phyloP scores from a whole-genome alignment of 1,284 basidiomycete species.

The Phlebopus sp. region DNA sequence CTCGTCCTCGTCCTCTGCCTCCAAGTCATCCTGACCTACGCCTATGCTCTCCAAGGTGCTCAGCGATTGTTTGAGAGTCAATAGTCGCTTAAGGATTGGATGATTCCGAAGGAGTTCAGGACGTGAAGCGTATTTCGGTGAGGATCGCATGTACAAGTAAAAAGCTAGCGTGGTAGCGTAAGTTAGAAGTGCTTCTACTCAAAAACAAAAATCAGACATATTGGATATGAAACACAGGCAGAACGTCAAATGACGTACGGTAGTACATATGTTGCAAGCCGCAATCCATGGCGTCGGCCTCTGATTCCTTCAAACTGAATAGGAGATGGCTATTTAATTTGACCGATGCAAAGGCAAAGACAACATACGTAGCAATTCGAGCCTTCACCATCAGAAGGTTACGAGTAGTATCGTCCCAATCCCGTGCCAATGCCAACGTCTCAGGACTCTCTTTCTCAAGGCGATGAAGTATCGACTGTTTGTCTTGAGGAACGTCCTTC shows the following conservation, averaged over 20 bases:
- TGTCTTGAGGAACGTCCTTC: constrained; percentile 49
- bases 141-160: constrained; percentile 85
- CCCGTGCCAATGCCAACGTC: constrained; percentile 68
- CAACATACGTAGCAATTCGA: constrained; percentile 57
- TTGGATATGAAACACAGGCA: background rate
- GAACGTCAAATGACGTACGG: constrained; percentile 47
- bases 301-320: constrained; percentile 46
- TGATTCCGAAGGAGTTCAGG: constrained; percentile 70
- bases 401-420: constrained; percentile 68
- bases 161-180: constrained; percentile 92
- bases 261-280: constrained; percentile 76
- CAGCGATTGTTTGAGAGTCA: constrained; percentile 84
- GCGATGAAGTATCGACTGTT: constrained; percentile 64
- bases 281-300: constrained; percentile 48
- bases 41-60: constrained; percentile 76
- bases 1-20: constrained; percentile 38
- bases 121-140: constrained; percentile 56
- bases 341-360: constrained; percentile 1
- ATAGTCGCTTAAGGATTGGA: constrained; percentile 79
- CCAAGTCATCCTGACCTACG: constrained; percentile 57
- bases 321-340: constrained; percentile 1
- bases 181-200: constrained; percentile 79
- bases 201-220: constrained; percentile 4
- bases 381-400: constrained; percentile 53
- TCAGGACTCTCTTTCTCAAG: constrained; percentile 82